These are phyloP conservation scores for Pythium phragmitis DNA, from an alignment of 352 stramenopile species.

Conservation along the genomic window DNA sequence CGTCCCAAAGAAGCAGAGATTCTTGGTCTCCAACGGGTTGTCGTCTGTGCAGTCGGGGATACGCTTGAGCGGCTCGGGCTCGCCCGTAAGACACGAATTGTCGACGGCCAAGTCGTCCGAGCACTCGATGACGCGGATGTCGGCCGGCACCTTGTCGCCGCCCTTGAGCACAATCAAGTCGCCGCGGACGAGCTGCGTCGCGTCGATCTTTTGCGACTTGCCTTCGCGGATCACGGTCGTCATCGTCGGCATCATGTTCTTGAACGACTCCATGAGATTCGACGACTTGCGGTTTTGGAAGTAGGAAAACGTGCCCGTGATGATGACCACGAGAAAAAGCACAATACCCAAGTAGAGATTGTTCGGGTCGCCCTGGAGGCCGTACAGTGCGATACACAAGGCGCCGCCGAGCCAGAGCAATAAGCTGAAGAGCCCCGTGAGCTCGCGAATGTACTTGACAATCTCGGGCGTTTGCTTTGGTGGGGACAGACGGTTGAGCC, in stretches of 20 bases:
- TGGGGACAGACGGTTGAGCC: conserved; percentile 61
- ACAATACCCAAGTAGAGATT: conserved; percentile 79
- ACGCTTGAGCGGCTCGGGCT: conserved; percentile 87
- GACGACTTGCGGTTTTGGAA: conserved; percentile 74
- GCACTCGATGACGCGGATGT: conserved; percentile 93
- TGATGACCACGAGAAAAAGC: conserved; percentile 69
- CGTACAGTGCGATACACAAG: conserved; percentile 66
- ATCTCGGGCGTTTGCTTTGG: conserved; percentile 73
- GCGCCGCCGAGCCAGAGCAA: conserved; percentile 63
- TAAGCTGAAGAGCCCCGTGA: conserved; percentile 73
- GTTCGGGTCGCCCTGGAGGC: conserved; percentile 63
- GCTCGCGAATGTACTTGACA: conserved; percentile 72
- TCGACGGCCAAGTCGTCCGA: conserved; percentile 92
- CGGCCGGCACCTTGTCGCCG: conserved; percentile 93
- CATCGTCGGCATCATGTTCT: conserved; percentile 84
- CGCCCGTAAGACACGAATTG: conserved; percentile 85
- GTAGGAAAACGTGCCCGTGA: conserved; percentile 77
- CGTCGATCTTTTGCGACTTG: conserved; percentile 78
- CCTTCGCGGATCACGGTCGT: conserved; percentile 75
- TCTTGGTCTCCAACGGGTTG: conserved; percentile 81
- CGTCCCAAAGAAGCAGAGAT: conserved; percentile 79
- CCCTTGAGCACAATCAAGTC: conserved; percentile 89
- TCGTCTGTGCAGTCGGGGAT: conserved; percentile 72
- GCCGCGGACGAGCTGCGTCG: conserved; percentile 74
- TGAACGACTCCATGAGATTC: conserved; percentile 87